Percentiles rank a stretch among this genome's conserved stretches.
Evolutionary conservation across 306 rosid species (phyloP).

Genomic region (Canavalia gladiata): DNA sequence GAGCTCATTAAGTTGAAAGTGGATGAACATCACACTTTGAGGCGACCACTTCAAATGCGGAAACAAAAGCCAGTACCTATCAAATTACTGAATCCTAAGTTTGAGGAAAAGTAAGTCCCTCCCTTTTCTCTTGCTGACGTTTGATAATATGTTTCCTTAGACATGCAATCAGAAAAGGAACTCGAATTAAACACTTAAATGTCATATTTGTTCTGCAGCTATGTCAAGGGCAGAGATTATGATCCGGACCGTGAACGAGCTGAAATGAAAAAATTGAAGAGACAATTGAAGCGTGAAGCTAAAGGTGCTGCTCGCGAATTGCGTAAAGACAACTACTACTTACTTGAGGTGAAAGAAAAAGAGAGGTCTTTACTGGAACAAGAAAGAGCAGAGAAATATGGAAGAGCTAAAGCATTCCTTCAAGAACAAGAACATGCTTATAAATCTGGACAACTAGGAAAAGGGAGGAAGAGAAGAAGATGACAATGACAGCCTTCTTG

Average conservation of each 20-base stretch:
- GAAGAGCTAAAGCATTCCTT: conserved; percentile 79
- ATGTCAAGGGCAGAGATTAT: conserved; percentile 87
- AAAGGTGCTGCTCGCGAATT: conserved; percentile 89
- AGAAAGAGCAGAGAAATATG: conserved; percentile 76
- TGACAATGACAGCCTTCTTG: conserved; percentile 44
- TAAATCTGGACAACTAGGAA: conserved; percentile 92
- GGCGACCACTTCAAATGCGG: conserved; percentile 88
- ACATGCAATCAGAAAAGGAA: not conserved
- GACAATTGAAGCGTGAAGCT: conserved; percentile 67
- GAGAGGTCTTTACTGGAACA: conserved; percentile 67
- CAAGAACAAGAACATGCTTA: conserved; percentile 89
- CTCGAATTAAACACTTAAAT: conserved; percentile 40
- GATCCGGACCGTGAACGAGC: conserved; percentile 85
- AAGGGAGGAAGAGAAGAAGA: conserved; percentile 81
- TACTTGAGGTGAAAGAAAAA: conserved; percentile 74
- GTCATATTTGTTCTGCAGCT: conserved; percentile 64
- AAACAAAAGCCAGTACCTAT: conserved; percentile 89
- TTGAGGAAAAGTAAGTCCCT: conserved; percentile 77
- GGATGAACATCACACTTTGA: conserved; percentile 56
- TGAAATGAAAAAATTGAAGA: conserved; percentile 73
- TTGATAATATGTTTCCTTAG: conserved; percentile 13
- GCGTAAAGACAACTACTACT: conserved; percentile 84
- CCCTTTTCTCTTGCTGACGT: not conserved
- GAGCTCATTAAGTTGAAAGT: conserved; percentile 64
- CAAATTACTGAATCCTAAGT: conserved; percentile 82